Evolutionary conservation across 805 yeast genomes (phyloP).

Genomic region (Zygosaccharomyces siamensis): DNA sequence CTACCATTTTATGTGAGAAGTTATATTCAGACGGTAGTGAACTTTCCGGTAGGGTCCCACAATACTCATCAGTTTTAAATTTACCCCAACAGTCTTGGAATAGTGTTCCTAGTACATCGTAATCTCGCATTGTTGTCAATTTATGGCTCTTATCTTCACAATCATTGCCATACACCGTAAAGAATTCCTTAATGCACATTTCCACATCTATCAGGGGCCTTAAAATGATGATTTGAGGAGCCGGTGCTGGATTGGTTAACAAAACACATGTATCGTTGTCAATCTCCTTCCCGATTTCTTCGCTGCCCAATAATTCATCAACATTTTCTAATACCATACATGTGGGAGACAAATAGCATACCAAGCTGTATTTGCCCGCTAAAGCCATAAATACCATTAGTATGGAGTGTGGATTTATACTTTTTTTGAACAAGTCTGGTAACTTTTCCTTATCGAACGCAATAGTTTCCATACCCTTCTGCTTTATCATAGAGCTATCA

Average conservation of each 20-base stretch:
- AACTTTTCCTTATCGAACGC: constrained; percentile 6
- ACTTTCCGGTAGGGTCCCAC: constrained; percentile 1
- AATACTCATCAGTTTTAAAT: constrained; percentile 23
- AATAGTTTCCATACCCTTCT: constrained; percentile 15
- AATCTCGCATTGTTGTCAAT: constrained; percentile 18
- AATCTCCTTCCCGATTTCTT: constrained; percentile 28
- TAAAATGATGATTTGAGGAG: constrained; percentile 23
- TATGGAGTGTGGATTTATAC: constrained; percentile 6
- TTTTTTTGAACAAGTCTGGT: constrained; percentile 4
- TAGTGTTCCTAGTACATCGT: constrained; percentile 24
- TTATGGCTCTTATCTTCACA: constrained; percentile 15
- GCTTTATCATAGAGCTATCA: constrained; percentile 17
- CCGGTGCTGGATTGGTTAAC: constrained; percentile 22
- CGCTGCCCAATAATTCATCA: constrained; percentile 28
- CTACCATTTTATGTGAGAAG: constrained; percentile 19
- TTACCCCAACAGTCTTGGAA: constrained; percentile 34
- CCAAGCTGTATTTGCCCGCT: constrained; percentile 23
- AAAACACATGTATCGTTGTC: constrained; percentile 36
- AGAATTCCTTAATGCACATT: constrained; percentile 32
- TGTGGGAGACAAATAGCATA: constrained; percentile 32
- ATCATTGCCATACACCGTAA: constrained; percentile 30
- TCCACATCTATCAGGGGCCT: constrained; percentile 31
- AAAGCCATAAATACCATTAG: constrained; percentile 24
- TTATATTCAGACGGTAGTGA: not conserved
- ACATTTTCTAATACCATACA: constrained; percentile 28